phyloP scores from a whole-genome alignment of 2,329 filamentous ascomycete genomes.

The Diaporthe eres region DNA sequence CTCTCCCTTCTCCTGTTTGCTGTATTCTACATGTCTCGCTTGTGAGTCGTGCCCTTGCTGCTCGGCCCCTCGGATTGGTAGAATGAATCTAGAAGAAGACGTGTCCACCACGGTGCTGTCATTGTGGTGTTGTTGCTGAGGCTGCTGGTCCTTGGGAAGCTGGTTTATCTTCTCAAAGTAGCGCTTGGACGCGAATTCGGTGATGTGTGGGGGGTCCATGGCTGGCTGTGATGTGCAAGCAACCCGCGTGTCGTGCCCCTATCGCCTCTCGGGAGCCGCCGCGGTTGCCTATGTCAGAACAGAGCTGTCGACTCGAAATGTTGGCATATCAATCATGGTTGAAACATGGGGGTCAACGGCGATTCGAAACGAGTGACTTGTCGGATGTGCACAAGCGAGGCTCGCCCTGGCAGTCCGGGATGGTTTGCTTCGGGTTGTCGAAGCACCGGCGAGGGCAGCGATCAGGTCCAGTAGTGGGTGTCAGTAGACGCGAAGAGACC shows the following conservation, averaged over 20 bases:
- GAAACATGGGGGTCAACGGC: conserved; percentile 46
- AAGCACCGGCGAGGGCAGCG: neutral
- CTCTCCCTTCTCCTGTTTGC: conserved; percentile 45
- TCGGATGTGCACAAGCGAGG: conserved; percentile 4
- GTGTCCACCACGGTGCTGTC: conserved; percentile 46
- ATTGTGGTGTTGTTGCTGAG: conserved; percentile 52
- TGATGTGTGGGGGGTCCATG: conserved; percentile 75
- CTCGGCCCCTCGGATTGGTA: conserved; percentile 48
- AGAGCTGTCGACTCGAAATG: conserved; percentile 44
- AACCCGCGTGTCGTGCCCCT: conserved; percentile 36
- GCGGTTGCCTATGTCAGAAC: conserved; percentile 38
- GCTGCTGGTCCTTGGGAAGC: conserved; percentile 63
- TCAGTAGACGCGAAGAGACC: neutral
- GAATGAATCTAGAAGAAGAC: conserved; percentile 49
- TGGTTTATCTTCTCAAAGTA: conserved; percentile 75
- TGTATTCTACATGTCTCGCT: conserved; percentile 45
- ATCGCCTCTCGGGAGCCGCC: conserved; percentile 40
- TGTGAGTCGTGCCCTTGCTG: conserved; percentile 42
- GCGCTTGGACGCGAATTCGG: conserved; percentile 76
- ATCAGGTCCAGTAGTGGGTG: neutral
- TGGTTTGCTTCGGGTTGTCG: conserved; percentile 3
- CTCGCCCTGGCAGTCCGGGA: neutral
- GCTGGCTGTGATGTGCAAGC: conserved; percentile 43
- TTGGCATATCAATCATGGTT: conserved; percentile 52
- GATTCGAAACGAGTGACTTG: conserved; percentile 19